Evolutionary conservation across 2,329 filamentous ascomycete genomes (phyloP).

Genomic region (Onygena corvina): DNA sequence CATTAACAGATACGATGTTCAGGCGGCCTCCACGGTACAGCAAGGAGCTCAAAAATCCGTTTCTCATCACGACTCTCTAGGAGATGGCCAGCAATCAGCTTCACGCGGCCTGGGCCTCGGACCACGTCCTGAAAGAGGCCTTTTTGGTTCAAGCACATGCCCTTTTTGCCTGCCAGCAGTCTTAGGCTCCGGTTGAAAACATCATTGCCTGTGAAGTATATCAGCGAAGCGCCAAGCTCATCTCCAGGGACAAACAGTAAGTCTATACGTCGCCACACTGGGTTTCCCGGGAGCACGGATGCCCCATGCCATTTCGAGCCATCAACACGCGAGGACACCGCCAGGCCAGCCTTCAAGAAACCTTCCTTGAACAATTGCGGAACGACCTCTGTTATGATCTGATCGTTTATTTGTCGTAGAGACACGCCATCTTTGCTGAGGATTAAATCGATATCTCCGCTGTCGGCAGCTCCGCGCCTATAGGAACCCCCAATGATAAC

Average conservation of each 20-base stretch:
- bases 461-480: slow-evolving; percentile 60
- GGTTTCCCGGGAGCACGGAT: slow-evolving; percentile 51
- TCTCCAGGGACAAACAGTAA: slow-evolving; percentile 68
- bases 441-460: slow-evolving; percentile 74
- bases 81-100: slow-evolving; percentile 54
- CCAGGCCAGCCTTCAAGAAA: slow-evolving; percentile 61
- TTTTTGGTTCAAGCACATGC: slow-evolving; percentile 72
- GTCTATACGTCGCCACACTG: slow-evolving; percentile 69
- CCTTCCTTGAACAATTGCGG: slow-evolving; percentile 45
- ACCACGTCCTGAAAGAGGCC: slow-evolving; percentile 64
- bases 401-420: slow-evolving; percentile 46
- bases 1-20: slow-evolving; percentile 59
- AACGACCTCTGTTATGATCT: slow-evolving; percentile 54
- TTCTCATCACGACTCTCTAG: slow-evolving; percentile 65
- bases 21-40: slow-evolving; percentile 73
- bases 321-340: slow-evolving; percentile 42
- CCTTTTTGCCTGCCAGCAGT: slow-evolving; percentile 64
- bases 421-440: slow-evolving; percentile 56
- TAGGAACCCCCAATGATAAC: slow-evolving; percentile 75
- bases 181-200: slow-evolving; percentile 85
- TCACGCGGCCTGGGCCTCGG: slow-evolving; percentile 45
- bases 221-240: slow-evolving; percentile 69
- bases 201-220: slow-evolving; percentile 96
- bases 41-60: slow-evolving; percentile 67
- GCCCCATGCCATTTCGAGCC: slow-evolving; percentile 85